These are phyloP conservation scores for Malassezia yamatoensis DNA, from an alignment of 1,284 basidiomycete species.

Conservation along the genomic window DNA sequence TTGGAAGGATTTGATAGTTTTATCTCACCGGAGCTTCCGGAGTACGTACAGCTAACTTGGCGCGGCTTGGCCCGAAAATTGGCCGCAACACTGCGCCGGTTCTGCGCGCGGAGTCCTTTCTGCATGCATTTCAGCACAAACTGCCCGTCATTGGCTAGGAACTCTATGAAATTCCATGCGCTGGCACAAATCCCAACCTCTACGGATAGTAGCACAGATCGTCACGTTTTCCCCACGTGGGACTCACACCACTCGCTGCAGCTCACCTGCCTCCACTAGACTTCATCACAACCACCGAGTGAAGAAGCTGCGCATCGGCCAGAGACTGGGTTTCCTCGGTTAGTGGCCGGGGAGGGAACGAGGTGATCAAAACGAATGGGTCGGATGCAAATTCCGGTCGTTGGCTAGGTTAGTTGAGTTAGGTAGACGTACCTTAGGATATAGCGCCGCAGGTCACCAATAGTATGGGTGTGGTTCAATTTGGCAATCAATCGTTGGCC, in stretches of 20 bases:
- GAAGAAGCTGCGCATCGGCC: conserved; percentile 37
- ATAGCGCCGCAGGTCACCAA: conserved; percentile 72
- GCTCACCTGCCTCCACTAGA: background rate
- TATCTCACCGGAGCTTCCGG: background rate
- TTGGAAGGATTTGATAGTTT: background rate
- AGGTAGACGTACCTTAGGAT: conserved; percentile 69
- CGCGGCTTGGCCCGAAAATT: background rate
- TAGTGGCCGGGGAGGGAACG: conserved; percentile 45
- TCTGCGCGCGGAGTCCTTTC: background rate
- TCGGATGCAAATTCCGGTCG: conserved; percentile 36
- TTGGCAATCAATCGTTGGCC: conserved; percentile 73
- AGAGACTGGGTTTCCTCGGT: conserved; percentile 34
- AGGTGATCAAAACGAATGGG: conserved; percentile 32
- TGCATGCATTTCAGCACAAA: background rate
- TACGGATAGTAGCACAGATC: background rate
- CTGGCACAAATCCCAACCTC: background rate
- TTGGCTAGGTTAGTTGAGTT: conserved; percentile 15
- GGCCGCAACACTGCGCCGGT: background rate
- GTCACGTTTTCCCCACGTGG: background rate
- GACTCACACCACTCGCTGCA: background rate
- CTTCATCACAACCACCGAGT: conserved; percentile 40
- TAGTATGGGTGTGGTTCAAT: conserved; percentile 85
- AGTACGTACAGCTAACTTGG: background rate
- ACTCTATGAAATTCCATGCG: background rate
- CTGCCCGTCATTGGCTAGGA: background rate